These are phyloP conservation scores for Emericellopsis cladophorae DNA, from an alignment of 2,329 filamentous ascomycete species.

Conservation along the genomic window DNA sequence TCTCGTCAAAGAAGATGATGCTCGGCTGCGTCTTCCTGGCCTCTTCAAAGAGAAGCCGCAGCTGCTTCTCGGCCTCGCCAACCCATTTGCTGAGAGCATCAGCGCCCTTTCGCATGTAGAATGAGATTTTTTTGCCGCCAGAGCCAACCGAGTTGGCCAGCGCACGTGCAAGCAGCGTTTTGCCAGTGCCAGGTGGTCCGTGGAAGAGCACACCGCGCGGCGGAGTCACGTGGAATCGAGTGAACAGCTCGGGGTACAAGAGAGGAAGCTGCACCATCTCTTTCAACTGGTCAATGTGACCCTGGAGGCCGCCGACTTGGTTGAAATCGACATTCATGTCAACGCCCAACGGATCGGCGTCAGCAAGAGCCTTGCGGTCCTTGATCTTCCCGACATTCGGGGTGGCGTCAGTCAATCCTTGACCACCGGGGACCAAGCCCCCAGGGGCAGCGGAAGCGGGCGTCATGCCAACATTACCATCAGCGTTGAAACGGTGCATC, in stretches of 20 bases:
- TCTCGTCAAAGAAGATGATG: constrained; percentile 99
- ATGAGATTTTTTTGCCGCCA: constrained; percentile 88
- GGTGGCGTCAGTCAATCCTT: constrained; percentile 33
- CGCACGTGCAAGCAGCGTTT: constrained; percentile 88
- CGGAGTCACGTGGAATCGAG: constrained; percentile 82
- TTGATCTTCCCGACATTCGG: constrained; percentile 89
- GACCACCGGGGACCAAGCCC: constrained; percentile 27
- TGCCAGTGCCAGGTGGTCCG: constrained; percentile 92
- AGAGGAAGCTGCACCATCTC: constrained; percentile 96
- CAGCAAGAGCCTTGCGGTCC: constrained; percentile 80
- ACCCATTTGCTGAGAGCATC: constrained; percentile 99
- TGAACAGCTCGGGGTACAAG: constrained; percentile 89
- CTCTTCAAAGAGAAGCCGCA: constrained; percentile 88
- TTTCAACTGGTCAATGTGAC: constrained; percentile 93
- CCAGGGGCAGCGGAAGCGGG: constrained; percentile 37
- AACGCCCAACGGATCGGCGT: constrained; percentile 88
- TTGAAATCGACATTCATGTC: constrained; percentile 89
- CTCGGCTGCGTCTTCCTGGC: constrained; percentile 91
- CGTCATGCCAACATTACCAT: constrained; percentile 51
- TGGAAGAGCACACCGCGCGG: constrained; percentile 94
- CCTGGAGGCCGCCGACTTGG: constrained; percentile 82
- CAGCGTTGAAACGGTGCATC: constrained; percentile 42
- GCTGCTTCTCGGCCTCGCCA: constrained; percentile 90
- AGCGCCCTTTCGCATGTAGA: constrained; percentile 98
- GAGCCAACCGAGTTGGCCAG: constrained; percentile 83